Evolutionary conservation across 805 yeast species (phyloP), one percentile per base, ranked within the genome.

Genomic region (Zygosaccharomyces siamensis): DNA sequence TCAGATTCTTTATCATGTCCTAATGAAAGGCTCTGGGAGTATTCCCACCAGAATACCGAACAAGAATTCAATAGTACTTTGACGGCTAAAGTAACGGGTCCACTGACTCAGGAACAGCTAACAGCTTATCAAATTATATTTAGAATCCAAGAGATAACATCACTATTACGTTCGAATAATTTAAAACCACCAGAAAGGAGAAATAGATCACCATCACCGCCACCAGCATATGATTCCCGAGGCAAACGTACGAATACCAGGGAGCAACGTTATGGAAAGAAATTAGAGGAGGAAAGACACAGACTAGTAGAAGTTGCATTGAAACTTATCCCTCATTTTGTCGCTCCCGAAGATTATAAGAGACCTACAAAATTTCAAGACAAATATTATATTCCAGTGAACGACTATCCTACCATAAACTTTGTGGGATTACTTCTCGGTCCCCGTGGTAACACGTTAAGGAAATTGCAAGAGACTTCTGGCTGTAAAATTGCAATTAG

Each of bases 361-460:
- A 73, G 82, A 50, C 86, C 86, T 32, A 83, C 85, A 7, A 83
- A 79, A 57, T 81, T 89, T 5, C 75, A 77, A 40, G 96, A 90
- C 58, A 93, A 90, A 69, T 75, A 88, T 44, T 90, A 79, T 63
- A 78, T 93, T 11, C 98, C 98, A 0, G 86, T 80, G 3, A 77
- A 81, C 35, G 92, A 88, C 51, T 84, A 89, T 69, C 97, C 98
- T 0, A 92, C 85, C 44, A 84, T 93, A 57, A 93, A 93, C 68
- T 92, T 92, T 63, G 86, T 93, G 46, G 99, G 99, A 0, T 73
- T 86, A 45, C 69, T 93, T 18, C 68, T 93, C 43, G 99, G 99
- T 0, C 99, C 99, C 28, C 82, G 99, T 72, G 99, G 98, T 21
- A 84, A 86, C 58, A 92, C 97, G 0, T 69, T 92, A 58, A 79